A percentile compares a stretch with the other conserved stretches of the same genome.
Conservation (phyloP, 768 basidiomycete species). For the Collybiopsis luxurians region DNA sequence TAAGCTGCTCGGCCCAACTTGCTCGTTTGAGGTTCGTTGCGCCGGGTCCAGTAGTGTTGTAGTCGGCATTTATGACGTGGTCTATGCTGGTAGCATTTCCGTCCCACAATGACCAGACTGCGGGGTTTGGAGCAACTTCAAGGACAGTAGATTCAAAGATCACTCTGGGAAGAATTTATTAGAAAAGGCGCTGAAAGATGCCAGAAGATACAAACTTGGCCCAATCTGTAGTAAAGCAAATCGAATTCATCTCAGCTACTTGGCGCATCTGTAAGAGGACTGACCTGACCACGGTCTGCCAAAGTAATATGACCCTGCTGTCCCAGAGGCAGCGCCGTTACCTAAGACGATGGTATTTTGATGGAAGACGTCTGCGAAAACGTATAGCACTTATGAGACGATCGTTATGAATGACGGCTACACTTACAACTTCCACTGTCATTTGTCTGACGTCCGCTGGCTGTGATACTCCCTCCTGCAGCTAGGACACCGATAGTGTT, state of each 20-base stretch:
- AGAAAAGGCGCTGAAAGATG: not conserved
- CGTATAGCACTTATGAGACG: not conserved
- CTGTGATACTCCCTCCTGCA: constrained; percentile 41
- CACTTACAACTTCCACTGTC: constrained; percentile 44
- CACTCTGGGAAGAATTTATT: constrained; percentile 28
- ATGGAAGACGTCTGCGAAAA: constrained; percentile 38
- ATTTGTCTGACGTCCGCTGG: constrained; percentile 43
- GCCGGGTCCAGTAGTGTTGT: constrained; percentile 41
- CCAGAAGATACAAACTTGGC: constrained; percentile 33
- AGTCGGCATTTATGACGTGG: constrained; percentile 46
- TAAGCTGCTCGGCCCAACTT: constrained; percentile 37
- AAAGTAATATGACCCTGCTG: constrained; percentile 35
- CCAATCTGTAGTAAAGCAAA: constrained; percentile 29
- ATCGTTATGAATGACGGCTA: not conserved
- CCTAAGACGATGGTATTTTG: constrained; percentile 41
- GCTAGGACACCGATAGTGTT: constrained; percentile 46
- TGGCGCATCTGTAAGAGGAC: constrained; percentile 8
- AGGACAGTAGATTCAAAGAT: constrained; percentile 47
- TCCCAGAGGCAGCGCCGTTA: constrained; percentile 33
- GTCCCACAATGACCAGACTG: constrained; percentile 49
- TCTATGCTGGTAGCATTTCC: constrained; percentile 32
- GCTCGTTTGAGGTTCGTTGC: constrained; percentile 32
- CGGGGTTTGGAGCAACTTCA: constrained; percentile 34
- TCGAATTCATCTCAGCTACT: not conserved
- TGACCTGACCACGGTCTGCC: constrained; percentile 49